Conservation (phyloP, 176 grass and related monocot genomes). For the Thalia dealbata region DNA sequence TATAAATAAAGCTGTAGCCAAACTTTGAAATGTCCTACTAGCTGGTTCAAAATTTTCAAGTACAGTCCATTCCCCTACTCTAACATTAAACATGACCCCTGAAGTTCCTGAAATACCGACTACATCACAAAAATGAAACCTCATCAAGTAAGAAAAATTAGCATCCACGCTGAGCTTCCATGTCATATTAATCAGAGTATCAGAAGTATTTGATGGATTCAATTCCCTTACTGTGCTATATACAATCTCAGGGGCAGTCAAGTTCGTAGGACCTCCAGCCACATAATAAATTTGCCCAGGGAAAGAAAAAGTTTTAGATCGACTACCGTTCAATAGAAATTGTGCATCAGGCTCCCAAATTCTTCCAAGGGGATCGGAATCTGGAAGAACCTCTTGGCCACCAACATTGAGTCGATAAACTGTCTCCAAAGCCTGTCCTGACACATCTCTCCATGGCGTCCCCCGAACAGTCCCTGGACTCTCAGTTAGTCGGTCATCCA, state of each 20-base stretch:
- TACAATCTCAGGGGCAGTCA: constrained; percentile 53
- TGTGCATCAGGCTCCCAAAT: constrained; percentile 51
- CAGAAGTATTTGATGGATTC: constrained; percentile 45
- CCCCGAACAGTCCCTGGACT: constrained; percentile 31
- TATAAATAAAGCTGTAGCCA: constrained; percentile 53
- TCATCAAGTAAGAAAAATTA: constrained; percentile 64
- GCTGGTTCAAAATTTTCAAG: constrained; percentile 51
- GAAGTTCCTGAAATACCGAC: constrained; percentile 57
- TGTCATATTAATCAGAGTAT: constrained; percentile 76
- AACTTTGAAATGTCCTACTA: constrained; percentile 14
- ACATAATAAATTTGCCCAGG: constrained; percentile 32
- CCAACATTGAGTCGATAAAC: constrained; percentile 76
- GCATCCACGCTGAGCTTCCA: constrained; percentile 75
- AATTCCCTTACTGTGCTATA: constrained; percentile 68
- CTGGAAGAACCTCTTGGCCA: constrained; percentile 56
- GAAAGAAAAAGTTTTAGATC: constrained; percentile 23
- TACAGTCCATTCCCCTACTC: constrained; percentile 32
- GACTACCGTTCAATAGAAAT: constrained; percentile 44
- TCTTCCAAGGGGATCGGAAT: constrained; percentile 69
- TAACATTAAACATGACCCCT: constrained; percentile 71
- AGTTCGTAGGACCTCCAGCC: constrained; percentile 30
- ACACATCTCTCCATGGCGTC: constrained; percentile 35
- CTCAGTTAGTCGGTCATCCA: constrained; percentile 54
- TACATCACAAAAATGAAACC: constrained; percentile 96
- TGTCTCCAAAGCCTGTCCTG: constrained; percentile 56